phyloP scores from a whole-genome alignment of 2,329 filamentous ascomycete species.

The Rutstroemia sp. region DNA sequence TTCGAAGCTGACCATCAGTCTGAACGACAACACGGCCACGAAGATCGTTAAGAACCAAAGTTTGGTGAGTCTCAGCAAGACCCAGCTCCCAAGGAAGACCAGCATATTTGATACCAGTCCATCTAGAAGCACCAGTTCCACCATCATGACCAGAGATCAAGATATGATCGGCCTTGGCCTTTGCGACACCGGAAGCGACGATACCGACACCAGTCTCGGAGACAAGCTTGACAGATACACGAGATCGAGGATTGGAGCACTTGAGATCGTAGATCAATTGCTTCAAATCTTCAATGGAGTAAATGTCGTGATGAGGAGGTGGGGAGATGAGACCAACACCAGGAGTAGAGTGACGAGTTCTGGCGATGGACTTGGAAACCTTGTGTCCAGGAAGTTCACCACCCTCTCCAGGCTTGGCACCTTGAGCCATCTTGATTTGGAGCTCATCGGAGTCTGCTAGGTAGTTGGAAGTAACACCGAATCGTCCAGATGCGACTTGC shows the following conservation, averaged over 20 bases:
- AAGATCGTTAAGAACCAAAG: conserved; percentile 88
- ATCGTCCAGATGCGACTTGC: conserved; percentile 91
- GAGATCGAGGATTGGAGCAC: conserved; percentile 85
- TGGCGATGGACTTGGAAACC: conserved; percentile 87
- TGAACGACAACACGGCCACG: conserved; percentile 93
- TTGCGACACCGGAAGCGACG: conserved; percentile 93
- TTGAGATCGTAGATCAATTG: conserved; percentile 97
- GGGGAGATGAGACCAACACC: conserved; percentile 95
- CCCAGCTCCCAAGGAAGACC: conserved; percentile 95
- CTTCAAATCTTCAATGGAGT: conserved; percentile 96
- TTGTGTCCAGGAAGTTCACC: conserved; percentile 97
- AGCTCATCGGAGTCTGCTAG: conserved; percentile 92
- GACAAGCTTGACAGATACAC: conserved; percentile 94
- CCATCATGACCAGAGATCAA: conserved; percentile 95
- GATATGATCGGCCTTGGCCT: conserved; percentile 95
- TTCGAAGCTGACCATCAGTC: conserved; percentile 90
- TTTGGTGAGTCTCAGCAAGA: conserved; percentile 95
- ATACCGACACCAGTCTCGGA: conserved; percentile 97
- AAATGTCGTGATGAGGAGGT: conserved; percentile 95
- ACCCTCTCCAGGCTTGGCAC: conserved; percentile 94
- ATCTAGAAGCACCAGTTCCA: conserved; percentile 91
- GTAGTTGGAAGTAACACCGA: conserved; percentile 92
- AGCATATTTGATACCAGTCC: conserved; percentile 98
- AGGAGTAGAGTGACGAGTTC: conserved; percentile 90
- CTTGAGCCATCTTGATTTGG: conserved; percentile 99